phyloP scores from a whole-genome alignment of 495 filamentous ascomycete genomes.

The Podospora appendiculata region DNA sequence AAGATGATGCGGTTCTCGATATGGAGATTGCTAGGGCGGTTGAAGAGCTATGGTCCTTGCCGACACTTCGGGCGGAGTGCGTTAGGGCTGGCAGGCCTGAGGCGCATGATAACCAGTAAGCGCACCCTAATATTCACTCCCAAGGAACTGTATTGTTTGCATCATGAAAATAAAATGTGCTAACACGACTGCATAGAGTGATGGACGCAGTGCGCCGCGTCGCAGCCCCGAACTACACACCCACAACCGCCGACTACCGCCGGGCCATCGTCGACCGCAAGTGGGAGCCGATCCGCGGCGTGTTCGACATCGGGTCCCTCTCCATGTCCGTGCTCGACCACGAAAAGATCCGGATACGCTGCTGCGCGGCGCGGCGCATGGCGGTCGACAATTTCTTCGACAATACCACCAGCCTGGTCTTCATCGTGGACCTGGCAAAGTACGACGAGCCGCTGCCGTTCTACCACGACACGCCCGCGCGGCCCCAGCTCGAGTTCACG shows the following conservation, averaged over 20 bases:
- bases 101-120: constrained; percentile 1
- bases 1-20: background rate
- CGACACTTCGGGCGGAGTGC: background rate
- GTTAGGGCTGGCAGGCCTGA: background rate
- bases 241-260: constrained; percentile 6
- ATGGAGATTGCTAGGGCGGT: background rate
- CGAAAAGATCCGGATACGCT: too few relatives aligned
- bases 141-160: too few relatives aligned
- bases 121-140: background rate
- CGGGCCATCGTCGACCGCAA: background rate
- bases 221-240: background rate
- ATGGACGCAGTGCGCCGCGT: constrained; percentile 4
- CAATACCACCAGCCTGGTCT: background rate
- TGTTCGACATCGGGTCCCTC: constrained; percentile 3
- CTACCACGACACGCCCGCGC: too few relatives aligned
- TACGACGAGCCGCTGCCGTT: background rate
- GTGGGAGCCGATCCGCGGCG: background rate
- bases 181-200: background rate
- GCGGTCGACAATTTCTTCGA: background rate
- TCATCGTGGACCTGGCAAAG: constrained; percentile 1
- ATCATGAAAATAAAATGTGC: background rate
- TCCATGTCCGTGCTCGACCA: constrained; percentile 2
- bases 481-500: background rate
- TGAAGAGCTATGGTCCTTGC: background rate
- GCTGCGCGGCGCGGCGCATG: too few relatives aligned